phyloP scores from a whole-genome alignment of 148 eudicot species.

The Talinum fruticosum region DNA sequence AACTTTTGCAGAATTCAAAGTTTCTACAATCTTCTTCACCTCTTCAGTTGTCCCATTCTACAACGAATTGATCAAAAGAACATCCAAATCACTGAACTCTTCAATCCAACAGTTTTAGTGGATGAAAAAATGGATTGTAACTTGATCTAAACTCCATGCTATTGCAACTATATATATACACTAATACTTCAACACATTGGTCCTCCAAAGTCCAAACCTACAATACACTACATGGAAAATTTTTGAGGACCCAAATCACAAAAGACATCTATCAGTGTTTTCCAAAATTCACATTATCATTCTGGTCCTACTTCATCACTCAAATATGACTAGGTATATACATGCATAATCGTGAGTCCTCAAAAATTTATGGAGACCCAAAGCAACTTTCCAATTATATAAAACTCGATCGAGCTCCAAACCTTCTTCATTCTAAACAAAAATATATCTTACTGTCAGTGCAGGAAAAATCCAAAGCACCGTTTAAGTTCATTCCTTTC shows the following conservation, averaged over 20 bases:
- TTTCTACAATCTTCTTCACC: conserved; percentile 69
- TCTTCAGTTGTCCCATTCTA: conserved; percentile 76
- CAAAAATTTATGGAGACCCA: too few relatives aligned
- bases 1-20: conserved; percentile 54
- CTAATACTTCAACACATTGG: background rate
- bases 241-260: too few relatives aligned
- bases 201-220: background rate
- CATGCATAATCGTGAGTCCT: background rate
- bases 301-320: too few relatives aligned
- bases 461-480: background rate
- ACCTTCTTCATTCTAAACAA: too few relatives aligned
- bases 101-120: background rate
- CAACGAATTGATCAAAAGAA: conserved; percentile 6
- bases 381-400: too few relatives aligned
- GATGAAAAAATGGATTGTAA: background rate
- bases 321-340: background rate
- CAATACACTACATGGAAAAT: too few relatives aligned
- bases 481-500: background rate
- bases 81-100: background rate
- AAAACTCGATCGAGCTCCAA: background rate
- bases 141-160: background rate
- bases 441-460: background rate
- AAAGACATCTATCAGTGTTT: background rate
- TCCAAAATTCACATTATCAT: background rate
- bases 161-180: background rate